Conservation (phyloP, 2,329 filamentous ascomycete genomes). For the Hypoxylon sp. region DNA sequence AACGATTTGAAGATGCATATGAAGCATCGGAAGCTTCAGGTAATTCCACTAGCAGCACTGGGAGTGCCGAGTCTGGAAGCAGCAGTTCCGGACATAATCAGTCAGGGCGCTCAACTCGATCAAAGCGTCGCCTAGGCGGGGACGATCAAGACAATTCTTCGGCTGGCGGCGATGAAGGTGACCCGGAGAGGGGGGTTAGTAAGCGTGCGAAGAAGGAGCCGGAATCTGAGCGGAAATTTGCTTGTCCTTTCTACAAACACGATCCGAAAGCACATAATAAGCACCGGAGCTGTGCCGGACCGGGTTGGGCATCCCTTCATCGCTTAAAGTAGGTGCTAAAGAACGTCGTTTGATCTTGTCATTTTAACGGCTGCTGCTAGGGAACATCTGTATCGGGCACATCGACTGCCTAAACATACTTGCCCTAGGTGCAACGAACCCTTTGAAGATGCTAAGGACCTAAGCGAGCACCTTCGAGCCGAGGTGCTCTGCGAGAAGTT, state of each 20-base stretch:
- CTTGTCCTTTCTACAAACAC: constrained; percentile 57
- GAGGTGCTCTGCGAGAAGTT: constrained; percentile 51
- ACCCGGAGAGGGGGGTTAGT: constrained; percentile 54
- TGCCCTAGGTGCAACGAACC: constrained; percentile 49
- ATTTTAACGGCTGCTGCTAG: constrained; percentile 35
- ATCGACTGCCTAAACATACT: constrained; percentile 50
- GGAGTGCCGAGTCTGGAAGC: constrained; percentile 11
- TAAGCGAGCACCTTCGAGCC: constrained; percentile 50
- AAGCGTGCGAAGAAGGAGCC: constrained; percentile 57
- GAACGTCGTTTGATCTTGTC: neutral
- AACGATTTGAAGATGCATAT: constrained; percentile 43
- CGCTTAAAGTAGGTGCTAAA: constrained; percentile 50
- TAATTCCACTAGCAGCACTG: constrained; percentile 24
- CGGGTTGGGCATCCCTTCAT: constrained; percentile 51
- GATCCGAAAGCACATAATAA: constrained; percentile 51
- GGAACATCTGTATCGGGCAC: constrained; percentile 53
- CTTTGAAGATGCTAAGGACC: constrained; percentile 47
- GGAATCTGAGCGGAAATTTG: constrained; percentile 51
- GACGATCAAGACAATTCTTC: constrained; percentile 51
- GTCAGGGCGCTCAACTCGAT: constrained; percentile 41
- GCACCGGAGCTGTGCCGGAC: constrained; percentile 47
- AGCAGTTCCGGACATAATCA: constrained; percentile 33
- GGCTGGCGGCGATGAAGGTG: constrained; percentile 51
- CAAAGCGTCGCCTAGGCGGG: constrained; percentile 51
- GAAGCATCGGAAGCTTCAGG: constrained; percentile 50